Base-by-base conservation (phyloP, 1,139 yeast genomes). In the Tardiomyces depauwii region DNA sequence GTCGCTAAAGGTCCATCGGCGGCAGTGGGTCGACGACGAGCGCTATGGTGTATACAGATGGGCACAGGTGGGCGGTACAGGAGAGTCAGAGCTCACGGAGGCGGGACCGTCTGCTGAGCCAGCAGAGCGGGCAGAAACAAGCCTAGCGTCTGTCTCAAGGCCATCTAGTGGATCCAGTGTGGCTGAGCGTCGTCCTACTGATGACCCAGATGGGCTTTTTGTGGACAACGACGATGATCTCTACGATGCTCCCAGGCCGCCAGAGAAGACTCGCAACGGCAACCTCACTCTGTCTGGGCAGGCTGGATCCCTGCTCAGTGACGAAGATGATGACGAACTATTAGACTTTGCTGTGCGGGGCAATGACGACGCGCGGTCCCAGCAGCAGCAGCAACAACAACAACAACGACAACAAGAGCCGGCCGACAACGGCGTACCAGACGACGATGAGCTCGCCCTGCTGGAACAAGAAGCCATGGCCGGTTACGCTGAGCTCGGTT, bases 11-110 rank as follows among this genome's bases (percentile, higher is more conserved):
- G 53, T 49, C 25, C 55, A 53, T 42, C 49, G 70, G 14, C 48
- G 53, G 16, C 51, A 49, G 36, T 57, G 60, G 54, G 61, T 66
- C 23, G 58, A 61, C 21, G 60, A 59, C 16, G 67, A 30, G 36
- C 36, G 36, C 36, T 30, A 30, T 14, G 36, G 36, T 5, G 16
- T 12, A 5, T 30, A 30, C 16, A 30, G 16, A 13, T 4, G 36
- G 36, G n/a, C 36, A 3, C 36, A 30, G 16, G 36, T 13, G 16
- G 36, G 10, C 25, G 25, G 25, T 5, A 21, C 25, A 5, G 7
- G 25, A 21, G 25, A 30, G 36, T 11, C 36, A 3, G 5, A 30
- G 5, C 25, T 4, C 7, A 21, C 4, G 4, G 25, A 21, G 7
- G 25, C 25, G 7, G 7, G 7, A 5, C 7, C 7, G 7, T 21